phyloP scores from a whole-genome alignment of 1,284 basidiomycete species.

The Irpex sp. region DNA sequence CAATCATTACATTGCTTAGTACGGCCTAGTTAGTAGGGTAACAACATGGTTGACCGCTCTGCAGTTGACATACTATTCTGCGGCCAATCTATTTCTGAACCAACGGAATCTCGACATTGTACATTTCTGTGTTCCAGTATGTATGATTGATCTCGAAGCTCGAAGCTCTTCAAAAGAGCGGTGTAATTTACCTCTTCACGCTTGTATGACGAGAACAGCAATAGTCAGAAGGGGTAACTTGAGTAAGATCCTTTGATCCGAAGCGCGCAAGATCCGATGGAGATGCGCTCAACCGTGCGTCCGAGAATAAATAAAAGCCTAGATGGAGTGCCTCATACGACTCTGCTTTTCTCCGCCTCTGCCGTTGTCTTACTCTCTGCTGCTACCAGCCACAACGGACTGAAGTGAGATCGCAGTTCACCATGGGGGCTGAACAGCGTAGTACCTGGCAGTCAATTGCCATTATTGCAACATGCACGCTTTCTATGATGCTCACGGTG shows the following conservation, averaged over 20 bases:
- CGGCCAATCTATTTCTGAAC: no score
- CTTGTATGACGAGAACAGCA: neutral
- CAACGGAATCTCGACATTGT: neutral
- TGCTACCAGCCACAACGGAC: neutral
- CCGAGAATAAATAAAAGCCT: neutral
- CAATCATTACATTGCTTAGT: no score
- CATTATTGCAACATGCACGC: constrained; percentile 28
- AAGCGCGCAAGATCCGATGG: neutral
- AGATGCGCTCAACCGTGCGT: neutral
- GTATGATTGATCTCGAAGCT: neutral
- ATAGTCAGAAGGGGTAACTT: neutral
- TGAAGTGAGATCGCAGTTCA: neutral
- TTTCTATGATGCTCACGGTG: constrained; percentile 33
- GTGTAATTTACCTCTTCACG: neutral
- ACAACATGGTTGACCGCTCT: no score
- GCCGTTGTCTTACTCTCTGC: neutral
- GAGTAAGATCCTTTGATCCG: neutral
- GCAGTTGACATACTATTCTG: no score
- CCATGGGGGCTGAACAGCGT: neutral
- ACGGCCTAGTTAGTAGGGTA: no score
- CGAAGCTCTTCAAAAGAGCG: neutral
- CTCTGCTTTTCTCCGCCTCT: neutral
- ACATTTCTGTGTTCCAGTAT: neutral
- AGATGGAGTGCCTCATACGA: neutral
- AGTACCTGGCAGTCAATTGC: constrained; percentile 15